phyloP scores from a whole-genome alignment of 2,329 filamentous ascomycete species.

The Xylaria multiplex region DNA sequence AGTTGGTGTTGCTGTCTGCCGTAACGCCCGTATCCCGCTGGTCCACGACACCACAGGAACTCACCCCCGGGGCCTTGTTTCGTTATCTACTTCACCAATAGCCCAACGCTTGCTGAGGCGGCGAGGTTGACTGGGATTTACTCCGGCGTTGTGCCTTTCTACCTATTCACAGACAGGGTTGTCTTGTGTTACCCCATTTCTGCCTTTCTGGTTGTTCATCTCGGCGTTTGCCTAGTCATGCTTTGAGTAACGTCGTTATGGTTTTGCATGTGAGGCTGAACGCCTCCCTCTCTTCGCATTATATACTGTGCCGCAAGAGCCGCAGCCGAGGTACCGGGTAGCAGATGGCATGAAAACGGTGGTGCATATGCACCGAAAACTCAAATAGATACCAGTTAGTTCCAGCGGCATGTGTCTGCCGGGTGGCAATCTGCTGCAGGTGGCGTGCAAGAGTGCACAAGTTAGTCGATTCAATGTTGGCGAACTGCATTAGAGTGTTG shows the following conservation, averaged over 20 bases:
- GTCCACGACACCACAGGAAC: not conserved
- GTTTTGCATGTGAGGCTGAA: not conserved
- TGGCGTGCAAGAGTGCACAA: not conserved
- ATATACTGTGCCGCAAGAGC: not conserved
- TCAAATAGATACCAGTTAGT: no score
- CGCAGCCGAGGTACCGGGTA: not conserved
- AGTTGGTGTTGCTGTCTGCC: no score
- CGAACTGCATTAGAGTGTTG: not conserved
- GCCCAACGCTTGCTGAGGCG: no score
- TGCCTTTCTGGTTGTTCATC: not conserved
- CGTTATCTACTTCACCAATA: not conserved
- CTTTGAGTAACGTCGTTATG: not conserved
- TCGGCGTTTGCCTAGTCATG: no score
- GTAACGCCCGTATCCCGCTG: no score
- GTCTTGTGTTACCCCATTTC: not conserved
- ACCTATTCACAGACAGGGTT: not conserved
- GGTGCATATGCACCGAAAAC: not conserved
- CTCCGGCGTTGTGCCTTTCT: not conserved
- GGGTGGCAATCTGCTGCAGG: no score
- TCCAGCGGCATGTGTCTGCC: no score
- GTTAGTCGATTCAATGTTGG: not conserved
- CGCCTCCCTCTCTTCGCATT: not conserved
- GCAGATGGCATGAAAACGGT: not conserved
- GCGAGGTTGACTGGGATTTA: not conserved
- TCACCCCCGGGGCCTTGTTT: not conserved